phyloP scores from a whole-genome alignment of 1,139 yeast species.

The Scheffersomyces quercinus region DNA sequence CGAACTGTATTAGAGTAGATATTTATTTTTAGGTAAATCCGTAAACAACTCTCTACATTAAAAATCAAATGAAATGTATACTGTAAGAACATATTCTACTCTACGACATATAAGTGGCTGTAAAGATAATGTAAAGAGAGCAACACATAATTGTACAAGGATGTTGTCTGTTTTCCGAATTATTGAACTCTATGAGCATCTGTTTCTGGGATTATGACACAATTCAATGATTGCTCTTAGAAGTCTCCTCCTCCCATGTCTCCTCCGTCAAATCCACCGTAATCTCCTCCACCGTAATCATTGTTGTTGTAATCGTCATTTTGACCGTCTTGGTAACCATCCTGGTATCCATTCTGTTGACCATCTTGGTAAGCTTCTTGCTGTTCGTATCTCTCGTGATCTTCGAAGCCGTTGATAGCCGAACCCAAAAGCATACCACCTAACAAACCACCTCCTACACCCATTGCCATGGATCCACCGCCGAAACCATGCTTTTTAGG shows the following conservation, averaged over 20 bases:
- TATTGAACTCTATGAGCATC: too few relatives aligned
- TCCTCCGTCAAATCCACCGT: slow-evolving; percentile 21
- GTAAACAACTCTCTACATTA: too few relatives aligned
- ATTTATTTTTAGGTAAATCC: too few relatives aligned
- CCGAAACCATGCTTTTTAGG: slow-evolving; percentile 27
- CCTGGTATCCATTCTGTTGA: slow-evolving; percentile 27
- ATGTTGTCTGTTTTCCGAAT: too few relatives aligned
- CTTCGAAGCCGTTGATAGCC: slow-evolving; percentile 22
- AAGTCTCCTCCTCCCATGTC: slow-evolving; percentile 21
- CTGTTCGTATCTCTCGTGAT: slow-evolving; percentile 17
- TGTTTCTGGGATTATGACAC: not conserved
- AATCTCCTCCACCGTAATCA: slow-evolving; percentile 28
- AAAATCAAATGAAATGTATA: too few relatives aligned
- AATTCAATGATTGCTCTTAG: slow-evolving; percentile 3
- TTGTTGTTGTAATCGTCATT: slow-evolving; percentile 19
- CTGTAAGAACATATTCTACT: too few relatives aligned
- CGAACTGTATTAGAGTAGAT: too few relatives aligned
- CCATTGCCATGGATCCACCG: slow-evolving; percentile 59
- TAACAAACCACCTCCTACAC: slow-evolving; percentile 78
- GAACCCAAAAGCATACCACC: slow-evolving; percentile 62
- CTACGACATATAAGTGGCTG: too few relatives aligned
- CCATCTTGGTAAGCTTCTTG: slow-evolving; percentile 34
- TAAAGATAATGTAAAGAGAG: too few relatives aligned
- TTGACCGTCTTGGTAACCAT: slow-evolving; percentile 10
- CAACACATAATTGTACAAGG: too few relatives aligned